Conservation (phyloP, 2,329 filamentous ascomycete genomes). For the Cryphonectria parasitica region DNA sequence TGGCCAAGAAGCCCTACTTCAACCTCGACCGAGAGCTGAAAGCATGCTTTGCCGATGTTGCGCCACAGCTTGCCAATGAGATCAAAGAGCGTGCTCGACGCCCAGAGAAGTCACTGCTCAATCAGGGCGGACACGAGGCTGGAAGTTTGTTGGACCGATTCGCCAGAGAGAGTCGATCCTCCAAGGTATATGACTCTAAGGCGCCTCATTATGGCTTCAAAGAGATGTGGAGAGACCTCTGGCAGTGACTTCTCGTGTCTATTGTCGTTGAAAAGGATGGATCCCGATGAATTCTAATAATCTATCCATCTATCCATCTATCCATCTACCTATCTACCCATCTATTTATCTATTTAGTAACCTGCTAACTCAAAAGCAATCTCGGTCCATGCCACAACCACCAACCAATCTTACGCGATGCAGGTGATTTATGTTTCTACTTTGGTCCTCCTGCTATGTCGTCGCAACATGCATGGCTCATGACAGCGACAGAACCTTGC, state of each 20-base stretch:
- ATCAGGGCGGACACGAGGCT: conserved; percentile 45
- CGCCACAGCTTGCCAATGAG: conserved; percentile 71
- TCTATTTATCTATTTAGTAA: background rate
- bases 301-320: background rate
- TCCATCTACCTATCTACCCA: background rate
- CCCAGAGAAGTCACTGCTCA: conserved; percentile 45
- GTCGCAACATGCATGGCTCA: conserved; percentile 3
- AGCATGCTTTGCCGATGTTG: conserved; percentile 83
- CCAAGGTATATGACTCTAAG: conserved; percentile 73
- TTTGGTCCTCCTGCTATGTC: background rate
- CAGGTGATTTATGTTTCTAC: background rate
- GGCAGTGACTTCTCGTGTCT: conserved; percentile 35
- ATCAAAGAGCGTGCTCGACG: conserved; percentile 70
- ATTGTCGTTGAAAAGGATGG: background rate
- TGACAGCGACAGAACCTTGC: conserved; percentile 29
- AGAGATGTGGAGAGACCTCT: conserved; percentile 89
- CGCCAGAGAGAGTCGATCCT: conserved; percentile 51
- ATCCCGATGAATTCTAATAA: background rate
- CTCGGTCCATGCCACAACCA: background rate
- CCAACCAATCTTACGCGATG: background rate
- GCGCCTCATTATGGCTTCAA: conserved; percentile 81
- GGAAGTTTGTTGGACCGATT: conserved; percentile 66
- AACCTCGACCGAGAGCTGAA: conserved; percentile 79
- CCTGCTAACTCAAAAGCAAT: background rate
- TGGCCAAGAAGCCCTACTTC: conserved; percentile 93